Evolutionary conservation across 164 flowering plant species (phyloP).

Genomic region (Platanus orientalis): DNA sequence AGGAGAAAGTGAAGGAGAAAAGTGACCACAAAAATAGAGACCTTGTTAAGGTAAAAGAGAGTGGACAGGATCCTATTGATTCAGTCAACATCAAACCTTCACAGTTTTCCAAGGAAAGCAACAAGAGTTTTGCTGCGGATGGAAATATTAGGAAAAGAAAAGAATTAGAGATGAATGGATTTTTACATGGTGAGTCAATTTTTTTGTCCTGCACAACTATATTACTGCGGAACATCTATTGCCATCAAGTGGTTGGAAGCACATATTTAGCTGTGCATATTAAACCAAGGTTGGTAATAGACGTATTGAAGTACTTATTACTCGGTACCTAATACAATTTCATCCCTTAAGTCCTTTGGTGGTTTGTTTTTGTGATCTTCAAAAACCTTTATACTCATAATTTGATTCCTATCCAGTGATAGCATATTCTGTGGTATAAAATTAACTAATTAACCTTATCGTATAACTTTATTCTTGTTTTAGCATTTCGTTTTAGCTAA

Average conservation of each 20-base stretch:
- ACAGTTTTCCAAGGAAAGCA: slow-evolving; percentile 23
- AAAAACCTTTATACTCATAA: neutral
- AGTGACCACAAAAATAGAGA: slow-evolving; percentile 23
- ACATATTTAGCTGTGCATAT: neutral
- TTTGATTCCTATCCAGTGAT: neutral
- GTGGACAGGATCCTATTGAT: slow-evolving; percentile 19
- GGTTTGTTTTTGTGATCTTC: neutral
- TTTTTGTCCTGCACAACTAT: slow-evolving; percentile 1
- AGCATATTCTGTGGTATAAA: neutral
- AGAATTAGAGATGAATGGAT: slow-evolving; percentile 53
- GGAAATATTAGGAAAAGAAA: slow-evolving; percentile 48
- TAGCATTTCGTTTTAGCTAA: slow-evolving; percentile 9
- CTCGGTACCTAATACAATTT: neutral
- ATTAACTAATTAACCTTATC: neutral
- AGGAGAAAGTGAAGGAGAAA: slow-evolving; percentile 40
- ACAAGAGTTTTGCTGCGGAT: slow-evolving; percentile 20
- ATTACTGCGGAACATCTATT: neutral
- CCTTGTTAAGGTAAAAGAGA: slow-evolving; percentile 30
- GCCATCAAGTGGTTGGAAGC: neutral
- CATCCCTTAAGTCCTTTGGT: neutral
- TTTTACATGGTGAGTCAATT: slow-evolving; percentile 59
- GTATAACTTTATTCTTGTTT: neutral
- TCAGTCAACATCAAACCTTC: slow-evolving; percentile 13
- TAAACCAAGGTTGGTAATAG: neutral
- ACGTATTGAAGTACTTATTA: slow-evolving; percentile 1